Conservation (phyloP, 495 filamentous ascomycete genomes). For the Xanthoparmelia taractica region DNA sequence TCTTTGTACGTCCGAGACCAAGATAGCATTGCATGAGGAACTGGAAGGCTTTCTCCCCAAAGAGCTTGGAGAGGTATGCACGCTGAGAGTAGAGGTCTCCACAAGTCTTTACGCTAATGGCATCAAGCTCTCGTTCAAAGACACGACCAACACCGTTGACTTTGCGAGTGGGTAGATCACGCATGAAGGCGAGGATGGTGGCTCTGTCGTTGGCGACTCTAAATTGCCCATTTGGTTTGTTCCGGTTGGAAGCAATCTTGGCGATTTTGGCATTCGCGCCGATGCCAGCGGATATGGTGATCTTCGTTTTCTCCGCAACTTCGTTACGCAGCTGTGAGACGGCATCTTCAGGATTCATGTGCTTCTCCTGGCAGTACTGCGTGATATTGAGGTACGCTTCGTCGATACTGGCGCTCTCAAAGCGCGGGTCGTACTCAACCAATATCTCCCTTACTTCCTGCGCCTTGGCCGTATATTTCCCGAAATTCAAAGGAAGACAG, state of each 20-base stretch:
- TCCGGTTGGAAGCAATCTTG: conserved; percentile 89
- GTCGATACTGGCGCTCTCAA: conserved; percentile 88
- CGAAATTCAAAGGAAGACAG: conserved; percentile 74
- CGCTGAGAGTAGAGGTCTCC: conserved; percentile 78
- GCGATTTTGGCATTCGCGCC: conserved; percentile 87
- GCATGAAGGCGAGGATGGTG: conserved; percentile 80
- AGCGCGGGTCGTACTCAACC: conserved; percentile 77
- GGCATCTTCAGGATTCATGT: conserved; percentile 60
- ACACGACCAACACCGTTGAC: conserved; percentile 92
- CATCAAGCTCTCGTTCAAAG: conserved; percentile 83
- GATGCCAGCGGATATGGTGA: conserved; percentile 92
- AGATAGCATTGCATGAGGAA: conserved; percentile 81
- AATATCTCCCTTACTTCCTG: conserved; percentile 78
- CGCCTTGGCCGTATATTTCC: conserved; percentile 87
- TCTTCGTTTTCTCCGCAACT: conserved; percentile 66
- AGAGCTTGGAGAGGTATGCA: conserved; percentile 63
- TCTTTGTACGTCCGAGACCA: conserved; percentile 77
- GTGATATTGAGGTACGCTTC: conserved; percentile 97
- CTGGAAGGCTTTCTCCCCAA: conserved; percentile 83
- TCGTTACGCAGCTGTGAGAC: conserved; percentile 69
- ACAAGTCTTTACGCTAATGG: conserved; percentile 81
- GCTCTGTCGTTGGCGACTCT: conserved; percentile 58
- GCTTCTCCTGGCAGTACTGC: conserved; percentile 64
- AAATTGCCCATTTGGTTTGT: conserved; percentile 96
- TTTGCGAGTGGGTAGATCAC: conserved; percentile 70